Percentiles rank a stretch among this genome's conserved stretches.
These are phyloP conservation scores for Cladophialophora chaetospira DNA, from an alignment of 2,329 filamentous ascomycete species.

Conservation along the genomic window DNA sequence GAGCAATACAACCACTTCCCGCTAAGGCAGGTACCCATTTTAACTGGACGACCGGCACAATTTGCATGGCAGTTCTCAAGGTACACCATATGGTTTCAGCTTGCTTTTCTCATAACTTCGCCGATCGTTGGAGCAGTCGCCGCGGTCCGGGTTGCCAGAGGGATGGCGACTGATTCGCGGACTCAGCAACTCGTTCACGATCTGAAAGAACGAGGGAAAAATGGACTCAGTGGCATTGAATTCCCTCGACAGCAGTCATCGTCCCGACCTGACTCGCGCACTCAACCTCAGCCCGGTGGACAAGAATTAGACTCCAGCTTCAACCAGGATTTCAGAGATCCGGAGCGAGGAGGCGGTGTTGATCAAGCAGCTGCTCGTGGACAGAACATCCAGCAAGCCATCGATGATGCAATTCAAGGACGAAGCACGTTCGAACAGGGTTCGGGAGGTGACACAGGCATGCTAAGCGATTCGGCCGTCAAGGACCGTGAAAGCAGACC, in stretches of 20 bases:
- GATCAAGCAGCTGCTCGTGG: slow-evolving; percentile 1
- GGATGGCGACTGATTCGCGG: slow-evolving; percentile 27
- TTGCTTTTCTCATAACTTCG: slow-evolving; percentile 17
- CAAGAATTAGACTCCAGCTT: slow-evolving; percentile 1
- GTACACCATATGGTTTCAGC: slow-evolving; percentile 22
- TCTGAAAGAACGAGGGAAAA: neutral
- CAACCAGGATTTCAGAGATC: slow-evolving; percentile 12
- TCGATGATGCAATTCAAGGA: too few relatives aligned
- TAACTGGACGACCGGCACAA: slow-evolving; percentile 25
- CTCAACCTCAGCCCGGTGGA: too few relatives aligned
- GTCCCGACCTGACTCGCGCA: neutral
- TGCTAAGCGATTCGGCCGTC: slow-evolving; percentile 14
- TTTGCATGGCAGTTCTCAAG: slow-evolving; percentile 31
- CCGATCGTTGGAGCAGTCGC: slow-evolving; percentile 25
- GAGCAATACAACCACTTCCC: slow-evolving; percentile 31
- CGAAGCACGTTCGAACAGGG: slow-evolving; percentile 18
- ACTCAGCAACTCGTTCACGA: slow-evolving; percentile 24
- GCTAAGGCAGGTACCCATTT: slow-evolving; percentile 16
- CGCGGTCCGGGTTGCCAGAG: slow-evolving; percentile 15
- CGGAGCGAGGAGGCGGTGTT: neutral
- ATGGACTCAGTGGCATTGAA: too few relatives aligned
- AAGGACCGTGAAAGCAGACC: slow-evolving; percentile 5
- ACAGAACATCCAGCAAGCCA: slow-evolving; percentile 1
- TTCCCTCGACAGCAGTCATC: neutral
- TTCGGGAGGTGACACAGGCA: slow-evolving; percentile 10